Evolutionary conservation across 805 yeast genomes (phyloP).

Genomic region (Lachancea thermotolerans): DNA sequence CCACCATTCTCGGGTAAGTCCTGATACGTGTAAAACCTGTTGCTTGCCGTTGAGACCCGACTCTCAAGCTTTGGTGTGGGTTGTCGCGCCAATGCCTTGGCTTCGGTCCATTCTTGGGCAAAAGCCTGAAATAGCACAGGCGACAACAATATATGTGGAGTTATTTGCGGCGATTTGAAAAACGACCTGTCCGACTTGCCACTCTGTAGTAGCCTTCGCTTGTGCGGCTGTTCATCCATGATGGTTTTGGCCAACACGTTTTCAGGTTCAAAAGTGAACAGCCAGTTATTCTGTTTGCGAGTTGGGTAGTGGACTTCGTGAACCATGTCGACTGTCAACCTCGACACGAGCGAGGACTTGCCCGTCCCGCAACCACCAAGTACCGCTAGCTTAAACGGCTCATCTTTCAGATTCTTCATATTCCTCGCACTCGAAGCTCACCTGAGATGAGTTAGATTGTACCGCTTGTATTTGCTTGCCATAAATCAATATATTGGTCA

Average conservation of each 20-base stretch:
- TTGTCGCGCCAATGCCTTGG: constrained; percentile 11
- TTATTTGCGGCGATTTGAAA: constrained; percentile 27
- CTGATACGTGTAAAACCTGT: constrained; percentile 5
- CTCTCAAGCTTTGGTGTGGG: background rate
- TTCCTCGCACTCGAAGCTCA: background rate
- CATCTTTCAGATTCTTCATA: constrained; percentile 17
- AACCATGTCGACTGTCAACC: constrained; percentile 41
- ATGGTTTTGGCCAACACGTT: constrained; percentile 35
- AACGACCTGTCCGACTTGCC: constrained; percentile 21
- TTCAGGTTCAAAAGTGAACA: constrained; percentile 48
- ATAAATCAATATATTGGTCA: background rate
- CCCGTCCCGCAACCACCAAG: constrained; percentile 57
- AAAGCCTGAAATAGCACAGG: constrained; percentile 36
- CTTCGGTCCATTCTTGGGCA: constrained; percentile 18
- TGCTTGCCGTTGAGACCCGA: background rate
- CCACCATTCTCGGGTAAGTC: background rate
- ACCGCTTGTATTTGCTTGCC: too few relatives aligned
- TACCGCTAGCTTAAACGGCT: constrained; percentile 52
- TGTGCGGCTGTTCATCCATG: constrained; percentile 41
- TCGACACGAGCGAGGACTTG: constrained; percentile 50
- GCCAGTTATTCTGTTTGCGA: constrained; percentile 48
- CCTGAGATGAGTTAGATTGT: too few relatives aligned
- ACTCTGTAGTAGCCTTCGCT: constrained; percentile 32
- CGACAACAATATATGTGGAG: constrained; percentile 30
- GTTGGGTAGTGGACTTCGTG: constrained; percentile 76